Conservation (phyloP, 2,329 filamentous ascomycete species). For the Aspergillus sp. region DNA sequence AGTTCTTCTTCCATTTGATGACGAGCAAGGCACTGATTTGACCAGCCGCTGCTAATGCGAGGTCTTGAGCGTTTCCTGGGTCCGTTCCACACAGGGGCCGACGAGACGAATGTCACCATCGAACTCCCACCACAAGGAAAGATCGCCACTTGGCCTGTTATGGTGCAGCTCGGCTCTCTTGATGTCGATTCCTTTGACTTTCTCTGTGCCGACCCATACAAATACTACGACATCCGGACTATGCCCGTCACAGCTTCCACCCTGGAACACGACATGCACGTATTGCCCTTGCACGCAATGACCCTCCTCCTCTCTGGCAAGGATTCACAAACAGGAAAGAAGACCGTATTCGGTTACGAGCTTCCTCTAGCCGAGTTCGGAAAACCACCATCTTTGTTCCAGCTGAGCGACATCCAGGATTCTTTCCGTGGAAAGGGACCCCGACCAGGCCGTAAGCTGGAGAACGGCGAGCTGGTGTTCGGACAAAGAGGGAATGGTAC, state of each 20-base stretch:
- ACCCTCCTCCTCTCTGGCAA: not conserved
- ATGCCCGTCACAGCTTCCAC: not conserved
- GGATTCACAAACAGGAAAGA: not conserved
- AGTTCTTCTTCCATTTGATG: not conserved
- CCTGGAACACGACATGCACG: not conserved
- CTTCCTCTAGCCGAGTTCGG: not conserved
- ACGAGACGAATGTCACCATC: not conserved
- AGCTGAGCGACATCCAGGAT: not conserved
- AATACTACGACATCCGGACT: not conserved
- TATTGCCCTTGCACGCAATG: not conserved
- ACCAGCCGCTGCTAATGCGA: not conserved
- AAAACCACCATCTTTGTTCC: not conserved
- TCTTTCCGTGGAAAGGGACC: not conserved
- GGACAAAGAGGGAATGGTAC: not conserved
- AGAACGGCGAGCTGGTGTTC: not conserved
- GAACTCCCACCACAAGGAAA: not conserved
- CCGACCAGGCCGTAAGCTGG: not conserved
- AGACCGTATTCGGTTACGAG: not conserved
- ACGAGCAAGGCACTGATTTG: not conserved
- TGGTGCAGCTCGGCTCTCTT: not conserved
- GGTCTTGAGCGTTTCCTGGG: not conserved
- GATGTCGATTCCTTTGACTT: not conserved
- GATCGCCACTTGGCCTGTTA: not conserved
- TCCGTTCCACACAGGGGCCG: not conserved
- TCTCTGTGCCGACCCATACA: not conserved